Evolutionary conservation across 148 eudicot species (phyloP).

Genomic region (Rhododendron henanense): DNA sequence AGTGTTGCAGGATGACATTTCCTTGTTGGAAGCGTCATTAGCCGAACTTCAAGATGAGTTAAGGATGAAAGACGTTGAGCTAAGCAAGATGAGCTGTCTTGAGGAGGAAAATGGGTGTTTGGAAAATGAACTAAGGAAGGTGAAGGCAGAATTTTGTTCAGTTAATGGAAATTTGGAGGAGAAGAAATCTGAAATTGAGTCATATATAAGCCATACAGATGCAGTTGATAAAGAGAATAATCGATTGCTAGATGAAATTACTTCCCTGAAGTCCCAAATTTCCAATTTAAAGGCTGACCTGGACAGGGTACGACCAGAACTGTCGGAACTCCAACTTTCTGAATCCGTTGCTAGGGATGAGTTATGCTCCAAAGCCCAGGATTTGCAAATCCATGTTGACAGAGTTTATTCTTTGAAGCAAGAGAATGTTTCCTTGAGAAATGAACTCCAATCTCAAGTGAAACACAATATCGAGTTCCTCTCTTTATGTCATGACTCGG

Average conservation of each 20-base stretch:
- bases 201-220: constrained; percentile 12
- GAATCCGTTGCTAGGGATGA: constrained; percentile 30
- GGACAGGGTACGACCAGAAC: constrained; percentile 23
- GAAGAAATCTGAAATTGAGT: constrained; percentile 35
- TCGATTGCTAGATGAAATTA: constrained; percentile 34
- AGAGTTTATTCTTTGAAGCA: constrained; percentile 30
- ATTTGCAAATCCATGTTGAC: constrained; percentile 30
- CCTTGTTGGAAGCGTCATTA: constrained; percentile 20
- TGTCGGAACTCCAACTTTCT: constrained; percentile 24
- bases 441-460: constrained; percentile 28
- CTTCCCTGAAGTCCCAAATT: constrained; percentile 26
- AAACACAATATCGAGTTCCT: constrained; percentile 24
- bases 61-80: constrained; percentile 28
- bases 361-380: constrained; percentile 31
- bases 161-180: constrained; percentile 37
- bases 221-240: constrained; percentile 20
- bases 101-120: constrained; percentile 38
- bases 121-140: constrained; percentile 22
- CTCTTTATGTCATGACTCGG: constrained; percentile 13
- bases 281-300: constrained; percentile 34
- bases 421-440: constrained; percentile 42
- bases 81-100: constrained; percentile 29
- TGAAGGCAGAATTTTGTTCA: constrained; percentile 26
- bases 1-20: constrained; percentile 18
- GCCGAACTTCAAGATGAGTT: constrained; percentile 29